These are phyloP conservation scores for Ascocoryne sarcoides DNA, from an alignment of 2,329 filamentous ascomycete species.

Conservation along the genomic window DNA sequence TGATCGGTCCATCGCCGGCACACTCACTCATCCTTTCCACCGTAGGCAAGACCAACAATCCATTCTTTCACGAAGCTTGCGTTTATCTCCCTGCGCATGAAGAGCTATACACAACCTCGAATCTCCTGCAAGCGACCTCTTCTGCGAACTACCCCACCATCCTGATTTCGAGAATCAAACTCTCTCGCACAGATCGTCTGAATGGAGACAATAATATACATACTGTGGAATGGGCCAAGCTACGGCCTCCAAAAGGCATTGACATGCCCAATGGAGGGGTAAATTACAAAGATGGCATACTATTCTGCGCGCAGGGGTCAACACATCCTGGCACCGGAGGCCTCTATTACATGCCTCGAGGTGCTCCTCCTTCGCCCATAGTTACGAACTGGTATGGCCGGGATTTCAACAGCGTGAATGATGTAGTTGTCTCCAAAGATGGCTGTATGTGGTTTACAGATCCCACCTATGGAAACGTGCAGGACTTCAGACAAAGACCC, in stretches of 20 bases:
- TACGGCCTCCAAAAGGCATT: conserved; percentile 33
- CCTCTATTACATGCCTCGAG: conserved; percentile 24
- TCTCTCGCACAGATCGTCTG: conserved; percentile 22
- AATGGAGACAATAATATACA: conserved; percentile 23
- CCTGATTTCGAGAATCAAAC: conserved; percentile 36
- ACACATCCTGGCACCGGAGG: conserved; percentile 17
- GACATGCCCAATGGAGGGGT: conserved; percentile 36
- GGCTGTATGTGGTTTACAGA: conserved; percentile 43
- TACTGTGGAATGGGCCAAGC: conserved; percentile 27
- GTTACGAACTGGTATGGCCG: conserved; percentile 36
- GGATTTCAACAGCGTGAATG: conserved; percentile 40
- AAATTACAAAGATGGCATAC: conserved; percentile 34
- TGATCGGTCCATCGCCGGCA: conserved; percentile 29
- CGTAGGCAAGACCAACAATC: conserved; percentile 32
- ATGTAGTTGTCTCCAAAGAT: conserved; percentile 33
- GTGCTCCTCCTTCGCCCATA: conserved; percentile 23
- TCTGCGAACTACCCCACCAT: conserved; percentile 34
- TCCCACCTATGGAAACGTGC: conserved; percentile 35
- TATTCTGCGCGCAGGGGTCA: conserved; percentile 36
- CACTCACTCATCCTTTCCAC: conserved; percentile 37
- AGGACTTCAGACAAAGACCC: conserved; percentile 36
- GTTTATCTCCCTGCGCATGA: conserved; percentile 32
- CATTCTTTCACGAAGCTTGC: conserved; percentile 39
- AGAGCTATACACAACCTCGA: conserved; percentile 39
- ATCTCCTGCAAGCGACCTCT: conserved; percentile 32